Evolutionary conservation across 768 basidiomycete species (phyloP), one percentile per base, ranked within the genome.

Genomic region (Russula sp.): DNA sequence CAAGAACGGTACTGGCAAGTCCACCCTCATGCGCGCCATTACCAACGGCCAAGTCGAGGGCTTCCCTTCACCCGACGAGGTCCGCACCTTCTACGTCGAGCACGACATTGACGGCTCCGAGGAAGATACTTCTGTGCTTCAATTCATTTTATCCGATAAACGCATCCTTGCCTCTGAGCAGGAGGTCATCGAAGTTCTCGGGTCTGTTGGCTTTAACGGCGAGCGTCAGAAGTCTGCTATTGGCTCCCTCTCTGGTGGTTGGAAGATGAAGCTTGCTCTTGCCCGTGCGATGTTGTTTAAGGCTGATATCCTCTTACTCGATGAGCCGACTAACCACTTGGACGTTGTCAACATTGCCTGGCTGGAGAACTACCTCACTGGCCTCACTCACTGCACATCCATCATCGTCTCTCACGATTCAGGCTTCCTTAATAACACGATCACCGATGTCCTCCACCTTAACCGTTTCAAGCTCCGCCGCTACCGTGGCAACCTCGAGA

Each of bases 181-280:
- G 63, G 94, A 97, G 73, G 73, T 88, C 73, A 74, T 89, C 52
- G 82, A 85, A 73, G 90, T 90, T 56, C 86, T 98, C 59, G 83
- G 86, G 22, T 88, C 91, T 54, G 95, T 97, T 71, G 95, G 95
- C 65, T 98, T 98, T 83, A 83, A 77, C 65, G 90, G 87, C 64
- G 90, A 86, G 69, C 87, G 94, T 66, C 95, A 97, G 77, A 79
- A 76, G 66, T 81, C 89, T 65, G 76, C 92, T 43, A 97, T 97
- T 67, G 92, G 94, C 66, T 85, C 85, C 61, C 79, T 98, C 43
- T 98, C 95, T 47, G 95, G 95, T 83, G 95, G 95, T 80, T 97
- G 95, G 95, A 98, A 98, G 84, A 98, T 98, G 95, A 98, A 97
- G 83, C 87, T 98, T 65, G 95, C 95, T 43, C 85, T 98, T 64